phyloP scores from a whole-genome alignment of 1,284 basidiomycete genomes.

The Phellinidium pouzarii region DNA sequence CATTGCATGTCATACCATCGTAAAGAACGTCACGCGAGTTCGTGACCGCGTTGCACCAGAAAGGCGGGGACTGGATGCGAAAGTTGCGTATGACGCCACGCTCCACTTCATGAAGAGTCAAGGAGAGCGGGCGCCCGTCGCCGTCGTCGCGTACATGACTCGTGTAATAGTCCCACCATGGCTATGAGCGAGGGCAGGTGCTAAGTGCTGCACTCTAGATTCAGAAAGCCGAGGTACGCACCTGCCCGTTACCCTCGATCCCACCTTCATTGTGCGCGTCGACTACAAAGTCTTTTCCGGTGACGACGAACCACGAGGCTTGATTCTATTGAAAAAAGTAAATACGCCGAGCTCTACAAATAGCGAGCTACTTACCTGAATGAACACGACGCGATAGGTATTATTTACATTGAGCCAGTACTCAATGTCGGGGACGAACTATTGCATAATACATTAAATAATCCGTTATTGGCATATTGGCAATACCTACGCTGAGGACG shows the following conservation, averaged over 20 bases:
- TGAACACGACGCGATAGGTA: constrained; percentile 56
- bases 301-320: constrained; percentile 61
- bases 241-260: constrained; percentile 59
- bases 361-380: constrained; percentile 36
- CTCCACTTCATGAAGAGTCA: constrained; percentile 46
- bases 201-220: background rate
- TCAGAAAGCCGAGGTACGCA: constrained; percentile 22
- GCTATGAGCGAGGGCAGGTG: constrained; percentile 24
- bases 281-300: constrained; percentile 51
- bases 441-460: background rate
- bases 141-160: constrained; percentile 43
- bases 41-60: constrained; percentile 58
- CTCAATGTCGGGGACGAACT: constrained; percentile 53
- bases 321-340: constrained; percentile 36
- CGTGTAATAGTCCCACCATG: constrained; percentile 45
- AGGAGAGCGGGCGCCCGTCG: constrained; percentile 54
- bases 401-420: constrained; percentile 53
- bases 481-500: constrained; percentile 38
- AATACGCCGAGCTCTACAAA: background rate
- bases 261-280: constrained; percentile 55
- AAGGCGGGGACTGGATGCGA: constrained; percentile 51
- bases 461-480: background rate
- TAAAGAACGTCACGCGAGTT: constrained; percentile 49
- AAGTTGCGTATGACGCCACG: constrained; percentile 46
- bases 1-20: constrained; percentile 57